Base-by-base conservation (phyloP, 192 early-diverging fungal species). In the Rhizophagus clarus region DNA sequence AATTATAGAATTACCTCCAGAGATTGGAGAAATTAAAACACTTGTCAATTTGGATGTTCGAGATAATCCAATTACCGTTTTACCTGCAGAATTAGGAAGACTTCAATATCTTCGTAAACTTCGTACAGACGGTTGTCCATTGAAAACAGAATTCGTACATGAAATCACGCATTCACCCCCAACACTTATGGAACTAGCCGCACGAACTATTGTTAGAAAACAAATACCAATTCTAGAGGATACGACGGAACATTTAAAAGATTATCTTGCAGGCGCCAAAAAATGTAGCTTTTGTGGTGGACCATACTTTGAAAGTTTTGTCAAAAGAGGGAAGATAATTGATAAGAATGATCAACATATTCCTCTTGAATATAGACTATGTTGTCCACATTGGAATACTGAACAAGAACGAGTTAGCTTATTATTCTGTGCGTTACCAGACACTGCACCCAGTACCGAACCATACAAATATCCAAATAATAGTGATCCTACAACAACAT, bases 271-370 rank as follows among this genome's bases (percentile, higher is more conserved):
- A 8, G 88, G 85, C 17, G 87, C 87, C 0, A 80, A 87, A 26
- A 72, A 79, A 26, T 97, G 95, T 82, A 86, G 91, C 9, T 94
- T 91, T 85, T 97, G 95, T 81, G 81, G 83, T 17, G 95, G 95
- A 10, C 95, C 95, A 12, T 94, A 91, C 76, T 93, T 95, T 81
- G 91, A 94, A 37, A 82, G 81, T 7, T 89, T 68, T 80, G 85
- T 88, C 10, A 85, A 82, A 32, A 88, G 94, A 29, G 84, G 89
- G 45, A 88, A 90, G 60, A 85, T 91, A 17, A 88, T 94, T 61
- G 91, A 92, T 66, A 90, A 93, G 60, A 82, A 80, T 14, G 87
- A 88, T 1, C 77, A 84, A 29, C 82, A 84, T 32, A 85, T 91
- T 62, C 87, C 92, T 0, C 79, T 93, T 24, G 94, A 95, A 82